Base-by-base conservation (phyloP, 1,139 yeast species). In the Taiozyma sp. region DNA sequence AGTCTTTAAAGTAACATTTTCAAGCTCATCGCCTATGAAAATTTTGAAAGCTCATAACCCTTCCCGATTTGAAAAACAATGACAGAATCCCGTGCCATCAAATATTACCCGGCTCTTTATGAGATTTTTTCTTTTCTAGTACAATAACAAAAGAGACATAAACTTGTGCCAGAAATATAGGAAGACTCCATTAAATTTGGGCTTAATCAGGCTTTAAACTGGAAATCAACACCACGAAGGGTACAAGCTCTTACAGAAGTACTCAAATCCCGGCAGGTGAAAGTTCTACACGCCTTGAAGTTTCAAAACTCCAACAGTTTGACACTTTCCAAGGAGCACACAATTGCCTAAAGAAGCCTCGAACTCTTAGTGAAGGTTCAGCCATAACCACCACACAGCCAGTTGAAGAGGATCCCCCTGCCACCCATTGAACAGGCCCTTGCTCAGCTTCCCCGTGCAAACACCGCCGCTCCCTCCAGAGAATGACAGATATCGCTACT, bases 21-120 rank as follows among this genome's bases (percentile, higher is more conserved):
- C 8, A 22, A 53, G 56, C 60, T 57, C 62, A 57, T 57, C 62
- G 55, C 59, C 28, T 28, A 39, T 32, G 29, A 37, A 35, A 45
- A 48, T 37, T 19, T 37, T 16, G 4, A 19, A 37, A 16, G 41
- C 41, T 37, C 41, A 9, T 37, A 37, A 37, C 41, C 41, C 5
- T 37, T 37, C 41, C 41, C 22, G n/a, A 37, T 37, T 19, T 19
- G 1, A n/a, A n/a, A 13, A 30, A 6, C 30, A 14, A 32, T 32
- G 35, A 8, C 35, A 32, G 35, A 32, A 32, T 32, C 7, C 9
- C 35, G 19, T 14, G 35, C 35, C 19, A 14, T 6, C 14, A n/a
- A n/a, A 19, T 32, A n/a, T 32, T 45, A 50, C 53, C 53, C 53
- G 48, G 47, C 42, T 45, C 30, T 22, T 28, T 28, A 21, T 32